Conservation (phyloP, 139 green algal species). For the Chlamydomonas eustigma region DNA sequence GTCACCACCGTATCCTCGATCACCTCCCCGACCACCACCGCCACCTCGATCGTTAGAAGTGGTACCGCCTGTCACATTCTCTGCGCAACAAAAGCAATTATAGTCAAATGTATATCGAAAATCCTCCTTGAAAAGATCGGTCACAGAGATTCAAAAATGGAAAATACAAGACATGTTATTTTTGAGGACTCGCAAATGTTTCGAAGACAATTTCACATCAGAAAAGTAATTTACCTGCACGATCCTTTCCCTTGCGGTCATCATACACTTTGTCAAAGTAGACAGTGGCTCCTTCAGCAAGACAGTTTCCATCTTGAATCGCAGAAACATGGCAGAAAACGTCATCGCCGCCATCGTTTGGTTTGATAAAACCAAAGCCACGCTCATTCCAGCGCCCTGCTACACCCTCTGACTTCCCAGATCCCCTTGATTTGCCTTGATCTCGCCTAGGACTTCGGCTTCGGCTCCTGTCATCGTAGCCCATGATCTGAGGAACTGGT, state of each 20-base stretch:
- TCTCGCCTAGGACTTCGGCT: background rate
- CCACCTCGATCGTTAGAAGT: background rate
- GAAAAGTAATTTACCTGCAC: background rate
- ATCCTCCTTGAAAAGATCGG: background rate
- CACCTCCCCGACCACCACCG: background rate
- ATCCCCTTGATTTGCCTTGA: background rate
- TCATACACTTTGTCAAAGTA: background rate
- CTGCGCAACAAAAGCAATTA: background rate
- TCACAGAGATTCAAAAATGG: background rate
- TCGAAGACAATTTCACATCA: background rate
- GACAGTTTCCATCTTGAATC: conserved; percentile 2
- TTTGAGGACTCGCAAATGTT: background rate
- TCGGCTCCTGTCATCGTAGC: background rate
- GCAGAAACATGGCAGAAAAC: conserved; percentile 5
- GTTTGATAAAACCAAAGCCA: conserved; percentile 7
- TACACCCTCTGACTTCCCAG: background rate
- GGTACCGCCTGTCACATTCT: background rate
- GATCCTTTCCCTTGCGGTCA: background rate
- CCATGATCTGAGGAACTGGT: too few relatives aligned
- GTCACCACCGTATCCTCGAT: background rate
- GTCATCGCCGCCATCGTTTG: background rate
- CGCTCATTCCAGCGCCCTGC: background rate
- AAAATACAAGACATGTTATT: background rate
- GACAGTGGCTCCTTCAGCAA: background rate
- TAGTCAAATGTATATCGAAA: background rate